Evolutionary conservation across 2,329 filamentous ascomycete species (phyloP).

Genomic region (Trichoderma sp.): DNA sequence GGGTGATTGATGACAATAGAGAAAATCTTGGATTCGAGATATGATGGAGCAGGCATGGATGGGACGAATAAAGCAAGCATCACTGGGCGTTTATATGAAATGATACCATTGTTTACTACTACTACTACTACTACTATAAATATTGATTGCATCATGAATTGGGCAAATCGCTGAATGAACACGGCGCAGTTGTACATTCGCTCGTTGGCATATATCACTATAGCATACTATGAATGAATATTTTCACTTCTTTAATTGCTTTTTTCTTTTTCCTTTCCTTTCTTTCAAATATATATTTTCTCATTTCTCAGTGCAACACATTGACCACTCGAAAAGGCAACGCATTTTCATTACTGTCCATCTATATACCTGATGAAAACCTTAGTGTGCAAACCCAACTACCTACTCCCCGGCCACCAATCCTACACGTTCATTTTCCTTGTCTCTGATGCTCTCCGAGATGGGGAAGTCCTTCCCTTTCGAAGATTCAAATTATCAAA

Average conservation of each 20-base stretch:
- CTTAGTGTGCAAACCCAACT: neutral
- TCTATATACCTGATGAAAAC: constrained; percentile 13
- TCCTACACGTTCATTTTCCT: neutral
- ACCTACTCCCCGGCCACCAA: neutral
- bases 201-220: neutral
- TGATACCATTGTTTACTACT: constrained; percentile 5
- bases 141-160: neutral
- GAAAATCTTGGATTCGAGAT: constrained; percentile 55
- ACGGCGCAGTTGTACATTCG: neutral
- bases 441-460: neutral
- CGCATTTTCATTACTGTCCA: constrained; percentile 17
- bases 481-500: neutral
- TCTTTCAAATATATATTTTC: neutral
- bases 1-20: constrained; percentile 63
- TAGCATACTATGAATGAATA: neutral
- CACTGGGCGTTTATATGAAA: constrained; percentile 16
- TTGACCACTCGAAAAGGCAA: neutral
- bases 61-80: neutral
- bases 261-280: neutral
- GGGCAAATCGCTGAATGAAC: neutral
- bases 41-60: neutral
- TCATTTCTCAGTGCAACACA: neutral
- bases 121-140: neutral
- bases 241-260: neutral
- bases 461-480: neutral